A percentile compares a stretch with the other conserved stretches of the same genome.
Evolutionary conservation across 768 basidiomycete genomes (phyloP).

Genomic region (Grammothele lineata): DNA sequence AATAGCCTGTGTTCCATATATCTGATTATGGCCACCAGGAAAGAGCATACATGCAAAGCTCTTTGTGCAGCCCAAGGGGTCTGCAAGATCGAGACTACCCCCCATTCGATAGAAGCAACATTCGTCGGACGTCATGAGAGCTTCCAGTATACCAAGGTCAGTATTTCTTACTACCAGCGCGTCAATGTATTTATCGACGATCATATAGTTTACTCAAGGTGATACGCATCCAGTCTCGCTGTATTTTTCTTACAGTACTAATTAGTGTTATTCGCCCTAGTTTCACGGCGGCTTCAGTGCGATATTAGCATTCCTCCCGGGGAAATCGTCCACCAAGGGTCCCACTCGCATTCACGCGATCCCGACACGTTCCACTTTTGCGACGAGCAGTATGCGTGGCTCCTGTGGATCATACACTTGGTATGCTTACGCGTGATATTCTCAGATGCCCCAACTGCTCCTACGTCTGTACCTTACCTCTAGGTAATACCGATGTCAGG

Average conservation of each 20-base stretch:
- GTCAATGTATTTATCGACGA: background rate
- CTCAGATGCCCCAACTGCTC: slow-evolving; percentile 46
- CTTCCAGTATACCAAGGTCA: slow-evolving; percentile 67
- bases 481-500: slow-evolving; percentile 32
- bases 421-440: no score
- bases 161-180: background rate
- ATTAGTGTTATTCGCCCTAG: background rate
- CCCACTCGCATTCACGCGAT: slow-evolving; percentile 46
- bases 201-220: slow-evolving; percentile 53
- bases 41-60: slow-evolving; percentile 46
- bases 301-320: slow-evolving; percentile 42
- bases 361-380: slow-evolving; percentile 49
- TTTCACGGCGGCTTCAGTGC: slow-evolving; percentile 39
- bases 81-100: slow-evolving; percentile 56
- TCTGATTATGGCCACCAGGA: no score
- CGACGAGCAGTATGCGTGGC: slow-evolving; percentile 38
- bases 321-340: slow-evolving; percentile 37
- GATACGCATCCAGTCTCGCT: no score
- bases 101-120: slow-evolving; percentile 57
- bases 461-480: slow-evolving; percentile 55
- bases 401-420: no score
- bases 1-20: no score
- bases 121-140: slow-evolving; percentile 57
- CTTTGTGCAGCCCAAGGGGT: slow-evolving; percentile 44
- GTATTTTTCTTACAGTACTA: no score